Conservation (phyloP, 2,329 filamentous ascomycete species). For the Setomelanomma holmii region DNA sequence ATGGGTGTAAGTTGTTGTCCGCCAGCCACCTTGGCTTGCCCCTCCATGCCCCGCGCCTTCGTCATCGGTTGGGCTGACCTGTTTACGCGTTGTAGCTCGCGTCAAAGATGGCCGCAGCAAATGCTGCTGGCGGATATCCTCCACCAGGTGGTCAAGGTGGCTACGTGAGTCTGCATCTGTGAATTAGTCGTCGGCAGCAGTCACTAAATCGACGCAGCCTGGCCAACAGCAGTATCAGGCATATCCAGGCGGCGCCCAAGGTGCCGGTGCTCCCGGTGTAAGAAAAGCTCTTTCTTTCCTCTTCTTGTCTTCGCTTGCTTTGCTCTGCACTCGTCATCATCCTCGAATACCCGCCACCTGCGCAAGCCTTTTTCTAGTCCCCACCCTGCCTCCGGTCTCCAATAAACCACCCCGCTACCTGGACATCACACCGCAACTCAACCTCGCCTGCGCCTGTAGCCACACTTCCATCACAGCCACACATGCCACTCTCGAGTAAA, state of each 20-base stretch:
- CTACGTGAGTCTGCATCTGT: conserved; percentile 59
- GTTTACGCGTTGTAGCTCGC: conserved; percentile 47
- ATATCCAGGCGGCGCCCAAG: conserved; percentile 60
- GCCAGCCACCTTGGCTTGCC: conserved; percentile 14
- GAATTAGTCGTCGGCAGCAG: conserved; percentile 12
- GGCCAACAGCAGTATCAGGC: conserved; percentile 63
- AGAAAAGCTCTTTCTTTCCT: conserved; percentile 36
- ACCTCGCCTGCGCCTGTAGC: conserved; percentile 3
- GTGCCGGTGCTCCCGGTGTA: conserved; percentile 47
- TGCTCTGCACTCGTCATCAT: conserved; percentile 40
- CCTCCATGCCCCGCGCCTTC: conserved; percentile 29
- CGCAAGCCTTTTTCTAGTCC: conserved; percentile 20
- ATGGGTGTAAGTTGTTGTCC: conserved; percentile 31
- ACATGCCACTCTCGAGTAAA: conserved; percentile 35
- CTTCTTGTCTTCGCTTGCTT: conserved; percentile 29
- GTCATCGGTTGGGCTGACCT: conserved; percentile 37
- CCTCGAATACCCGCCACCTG: conserved; percentile 30
- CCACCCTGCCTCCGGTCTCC: conserved; percentile 38
- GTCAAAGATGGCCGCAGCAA: conserved; percentile 56
- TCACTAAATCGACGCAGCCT: conserved; percentile 46
- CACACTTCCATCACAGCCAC: conserved; percentile 26
- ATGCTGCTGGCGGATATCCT: conserved; percentile 44
- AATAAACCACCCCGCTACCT: conserved; percentile 20
- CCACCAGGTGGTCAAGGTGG: conserved; percentile 51
- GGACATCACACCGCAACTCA: conserved; percentile 7